Conservation (phyloP, 305 asterid species). For the Ilex paraguariensis region DNA sequence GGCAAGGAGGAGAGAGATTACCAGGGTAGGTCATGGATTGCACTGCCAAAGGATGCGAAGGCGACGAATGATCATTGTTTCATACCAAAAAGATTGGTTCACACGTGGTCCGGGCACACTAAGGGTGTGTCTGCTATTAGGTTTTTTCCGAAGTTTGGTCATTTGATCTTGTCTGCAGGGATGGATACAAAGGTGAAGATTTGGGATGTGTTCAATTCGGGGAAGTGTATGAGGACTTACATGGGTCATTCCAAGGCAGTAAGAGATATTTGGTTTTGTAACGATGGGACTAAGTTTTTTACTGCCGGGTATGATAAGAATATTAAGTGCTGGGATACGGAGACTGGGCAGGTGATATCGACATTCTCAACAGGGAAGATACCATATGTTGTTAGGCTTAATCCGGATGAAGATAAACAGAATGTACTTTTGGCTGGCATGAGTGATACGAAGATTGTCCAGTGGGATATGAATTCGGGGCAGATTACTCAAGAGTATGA, state of each 20-base stretch:
- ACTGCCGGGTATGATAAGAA: slow-evolving; percentile 95
- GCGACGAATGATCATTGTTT: slow-evolving; percentile 94
- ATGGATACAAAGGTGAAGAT: slow-evolving; percentile 97
- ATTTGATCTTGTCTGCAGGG: slow-evolving; percentile 91
- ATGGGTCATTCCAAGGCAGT: slow-evolving; percentile 97
- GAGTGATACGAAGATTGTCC: slow-evolving; percentile 99
- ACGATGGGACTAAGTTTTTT: slow-evolving; percentile 87
- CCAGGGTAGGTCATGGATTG: slow-evolving; percentile 98
- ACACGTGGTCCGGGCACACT: slow-evolving; percentile 97
- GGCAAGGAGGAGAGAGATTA: slow-evolving; percentile 95
- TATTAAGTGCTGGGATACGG: slow-evolving; percentile 98
- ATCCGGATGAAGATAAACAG: slow-evolving; percentile 99
- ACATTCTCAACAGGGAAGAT: slow-evolving; percentile 91
- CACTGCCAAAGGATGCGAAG: slow-evolving; percentile 93
- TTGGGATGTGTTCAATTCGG: slow-evolving; percentile 91
- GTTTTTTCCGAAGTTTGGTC: slow-evolving; percentile 90
- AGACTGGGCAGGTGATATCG: slow-evolving; percentile 94
- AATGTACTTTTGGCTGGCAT: slow-evolving; percentile 91
- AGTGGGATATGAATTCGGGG: slow-evolving; percentile 95
- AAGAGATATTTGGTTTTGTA: slow-evolving; percentile 85
- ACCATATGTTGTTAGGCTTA: slow-evolving; percentile 91
- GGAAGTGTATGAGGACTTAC: slow-evolving; percentile 95
- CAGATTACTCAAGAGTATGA: slow-evolving; percentile 98
- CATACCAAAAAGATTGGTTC: slow-evolving; percentile 91
- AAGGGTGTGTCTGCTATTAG: slow-evolving; percentile 96